Base-by-base conservation (phyloP, 495 filamentous ascomycete genomes). In the Aspergillus bertholletiae region DNA sequence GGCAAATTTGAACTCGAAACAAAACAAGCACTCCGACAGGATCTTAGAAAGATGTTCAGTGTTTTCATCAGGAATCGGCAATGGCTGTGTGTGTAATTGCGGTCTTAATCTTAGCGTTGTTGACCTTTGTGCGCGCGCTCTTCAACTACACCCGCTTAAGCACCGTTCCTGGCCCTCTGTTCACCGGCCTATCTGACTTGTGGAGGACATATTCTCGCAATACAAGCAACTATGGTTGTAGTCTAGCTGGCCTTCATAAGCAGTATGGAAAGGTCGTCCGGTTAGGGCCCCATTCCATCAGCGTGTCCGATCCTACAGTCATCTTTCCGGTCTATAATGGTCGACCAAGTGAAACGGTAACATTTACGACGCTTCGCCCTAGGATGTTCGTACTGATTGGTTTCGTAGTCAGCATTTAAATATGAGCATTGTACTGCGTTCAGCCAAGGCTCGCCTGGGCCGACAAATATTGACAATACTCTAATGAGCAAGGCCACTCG, bases 251-350 rank as follows among this genome's bases (percentile, higher is more conserved):
- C 0, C 61, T 85, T 7, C 84, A 86, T 51, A 23, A 60, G 17
- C 63, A 63, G 21, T 81, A 84, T 60, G 84, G 83, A 0, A 65
- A 70, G 1, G 61, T 79, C 1, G 83, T 88, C 23, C 75, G 83
- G 1, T 64, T 85, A 11, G 83, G 83, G 0, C 83, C 83, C 1
- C 74, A 79, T 30, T 70, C 73, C 26, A 65, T 86, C 9, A 84
- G 77, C 47, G 72, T 85, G 8, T 63, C 74, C 30, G 75, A 76
- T 32, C 56, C 46, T 0, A 69, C 66, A 15, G 75, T 63, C 0
- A 76, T 80, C 43, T 57, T 55, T 12, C 24, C 43, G 7, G 26
- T 55, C 8, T 50, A 54, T 24, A 43, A 27, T 9, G 17, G 18
- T 9, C 17, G 23, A 35, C 17, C 5, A 15, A 3, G 11, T 2